Base-by-base conservation (phyloP, 441 rosid species). In the Euphorbia celastroides region DNA sequence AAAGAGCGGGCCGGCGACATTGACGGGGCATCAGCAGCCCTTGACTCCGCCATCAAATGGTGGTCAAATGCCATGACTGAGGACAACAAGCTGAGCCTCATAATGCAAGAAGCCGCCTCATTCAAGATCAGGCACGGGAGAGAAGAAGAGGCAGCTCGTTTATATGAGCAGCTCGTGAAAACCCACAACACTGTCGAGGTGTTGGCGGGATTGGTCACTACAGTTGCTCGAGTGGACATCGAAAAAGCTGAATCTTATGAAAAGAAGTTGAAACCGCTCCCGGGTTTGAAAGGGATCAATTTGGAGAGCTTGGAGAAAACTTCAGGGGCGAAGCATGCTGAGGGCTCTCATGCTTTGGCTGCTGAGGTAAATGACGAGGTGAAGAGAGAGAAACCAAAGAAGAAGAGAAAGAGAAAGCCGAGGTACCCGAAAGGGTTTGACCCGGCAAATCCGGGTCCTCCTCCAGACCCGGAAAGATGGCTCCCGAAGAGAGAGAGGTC, bases 381-480 rank as follows among this genome's bases (percentile, higher is more conserved):
- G 70, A 88, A 88, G 83, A 83, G 86, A 68, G 97, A 87, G 77
- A 93, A 88, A 77, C 65, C 81, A 9, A 93, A 93, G 89, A 93
- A 84, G 68, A 91, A 88, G 88, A 87, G 98, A 72, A 93, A 91
- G 87, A 85, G 97, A 81, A 93, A 93, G 80, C 97, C 97, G 50
- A 93, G 82, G 80, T 88, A 89, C 65, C 97, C 96, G 2, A 88
- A 88, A 77, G 97, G 99, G 22, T 93, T 87, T 48, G 97, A 94
- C 80, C 96, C 90, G 0, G 88, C 92, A 0, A 88, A 94, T 82
- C 97, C 96, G 0, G 97, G 99, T 60, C 93, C 97, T 63, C 96
- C 90, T 44, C 97, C 97, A 0, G 96, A 94, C 71, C 97, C 96
- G 7, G 99, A 91, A 73, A 84, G 97, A 77, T 89, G 96, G 99